Base-by-base conservation (phyloP, 106 monocot species). In the Posidonia australis region DNA sequence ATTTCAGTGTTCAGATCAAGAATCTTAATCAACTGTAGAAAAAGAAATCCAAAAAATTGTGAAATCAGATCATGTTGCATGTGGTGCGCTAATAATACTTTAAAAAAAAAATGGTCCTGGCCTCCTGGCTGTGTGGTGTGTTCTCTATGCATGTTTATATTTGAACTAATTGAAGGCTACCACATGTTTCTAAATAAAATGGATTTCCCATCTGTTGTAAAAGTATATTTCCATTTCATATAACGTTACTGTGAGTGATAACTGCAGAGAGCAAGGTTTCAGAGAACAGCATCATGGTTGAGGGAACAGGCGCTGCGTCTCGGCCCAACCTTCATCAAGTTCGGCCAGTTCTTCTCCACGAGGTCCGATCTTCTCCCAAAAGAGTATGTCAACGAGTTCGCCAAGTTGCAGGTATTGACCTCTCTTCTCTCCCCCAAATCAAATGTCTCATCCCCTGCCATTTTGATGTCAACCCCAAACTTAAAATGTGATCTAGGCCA, bases 311-410 rank as follows among this genome's bases (percentile, higher is more conserved):
- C 84, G 5, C 70, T 96, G 60, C 87, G 83, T 59, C 90, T 96
- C 58, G 96, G 96, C 22, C 96, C 96, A 53, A 85, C 84, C 53
- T 96, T 96, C 69, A 90, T 96, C 67, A 96, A 96, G 68, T 28
- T 87, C 46, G 90, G 87, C 10, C 96, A 96, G 63, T 73, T 90
- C 52, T 90, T 84, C 43, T 96, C 96, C 42, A 90, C 87, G 36
- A 84, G 96, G 60, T 87, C 90, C 69, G 96, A 96, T 77, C 77
- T 96, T 45, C 84, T 96, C 46, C 90, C 96, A 46, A 77, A 44
- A 51, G 96, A 96, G 65, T 96, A 84, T 80, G 84, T 96, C 5
- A 78, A 90, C 16, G 90, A 96, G 70, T 87, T 96, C 48, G 83
- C 87, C 53, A 90, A 96, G 76, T 73, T 96, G 67, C 96, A 96